These are phyloP conservation scores for Hebeloma cylindrosporum DNA, from an alignment of 768 basidiomycete species.

Conservation along the genomic window DNA sequence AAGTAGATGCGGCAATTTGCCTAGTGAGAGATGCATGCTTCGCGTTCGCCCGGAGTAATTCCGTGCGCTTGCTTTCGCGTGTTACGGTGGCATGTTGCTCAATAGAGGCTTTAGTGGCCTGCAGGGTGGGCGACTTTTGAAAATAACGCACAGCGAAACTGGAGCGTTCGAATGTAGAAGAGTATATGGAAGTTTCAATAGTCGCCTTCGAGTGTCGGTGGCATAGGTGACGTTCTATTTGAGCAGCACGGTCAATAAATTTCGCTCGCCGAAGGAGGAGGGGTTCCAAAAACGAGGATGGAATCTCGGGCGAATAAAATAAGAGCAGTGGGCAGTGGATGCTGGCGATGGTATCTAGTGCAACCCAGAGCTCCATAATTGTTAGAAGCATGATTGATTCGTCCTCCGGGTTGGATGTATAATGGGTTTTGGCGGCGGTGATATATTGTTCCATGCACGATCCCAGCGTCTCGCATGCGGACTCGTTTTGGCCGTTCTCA, in stretches of 20 bases:
- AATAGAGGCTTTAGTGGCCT: constrained; percentile 27
- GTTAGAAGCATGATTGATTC: constrained; percentile 46
- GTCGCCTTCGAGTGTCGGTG: constrained; percentile 22
- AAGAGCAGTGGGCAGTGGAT: constrained; percentile 36
- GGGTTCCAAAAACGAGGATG: constrained; percentile 34
- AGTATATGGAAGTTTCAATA: constrained; percentile 34
- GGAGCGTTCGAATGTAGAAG: constrained; percentile 6
- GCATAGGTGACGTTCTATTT: constrained; percentile 31
- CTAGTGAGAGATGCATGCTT: constrained; percentile 19
- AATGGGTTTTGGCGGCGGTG: constrained; percentile 23
- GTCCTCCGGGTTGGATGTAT: constrained; percentile 36
- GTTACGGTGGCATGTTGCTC: constrained; percentile 22
- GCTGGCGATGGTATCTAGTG: constrained; percentile 39
- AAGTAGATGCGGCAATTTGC: constrained; percentile 7
- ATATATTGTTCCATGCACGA: constrained; percentile 22
- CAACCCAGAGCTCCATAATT: constrained; percentile 48
- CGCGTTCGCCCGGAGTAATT: constrained; percentile 25
- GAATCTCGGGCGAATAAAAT: constrained; percentile 48
- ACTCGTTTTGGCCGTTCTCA: constrained; percentile 11
- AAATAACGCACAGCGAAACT: constrained; percentile 40
- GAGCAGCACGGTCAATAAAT: constrained; percentile 28
- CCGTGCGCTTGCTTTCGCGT: constrained; percentile 21
- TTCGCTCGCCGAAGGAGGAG: constrained; percentile 38
- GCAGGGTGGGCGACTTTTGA: constrained; percentile 17
- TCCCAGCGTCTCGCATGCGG: constrained; percentile 24